These are phyloP conservation scores for Zelonia costaricensis DNA, from an alignment of 208 protist genomes.

Conservation along the genomic window DNA sequence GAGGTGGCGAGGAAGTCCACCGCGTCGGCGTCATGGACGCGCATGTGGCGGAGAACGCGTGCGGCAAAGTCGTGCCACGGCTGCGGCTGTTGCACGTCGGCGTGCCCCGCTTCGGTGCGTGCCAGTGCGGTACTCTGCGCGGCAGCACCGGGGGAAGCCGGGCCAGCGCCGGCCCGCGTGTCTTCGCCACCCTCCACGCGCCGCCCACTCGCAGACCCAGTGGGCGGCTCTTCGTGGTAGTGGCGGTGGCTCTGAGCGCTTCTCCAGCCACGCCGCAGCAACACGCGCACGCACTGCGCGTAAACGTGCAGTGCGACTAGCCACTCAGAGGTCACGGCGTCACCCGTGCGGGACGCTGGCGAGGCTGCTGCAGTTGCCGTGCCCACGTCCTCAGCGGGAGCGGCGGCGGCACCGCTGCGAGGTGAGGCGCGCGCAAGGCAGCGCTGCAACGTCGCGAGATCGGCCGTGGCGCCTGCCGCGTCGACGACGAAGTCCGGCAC, in stretches of 20 bases:
- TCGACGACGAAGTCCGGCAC: slow-evolving; percentile 31
- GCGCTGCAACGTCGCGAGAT: slow-evolving; percentile 18
- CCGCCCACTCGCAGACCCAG: too few relatives aligned
- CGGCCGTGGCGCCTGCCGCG: slow-evolving; percentile 23
- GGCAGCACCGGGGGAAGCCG: too few relatives aligned
- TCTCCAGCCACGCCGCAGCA: slow-evolving; percentile 18
- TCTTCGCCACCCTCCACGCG: too few relatives aligned
- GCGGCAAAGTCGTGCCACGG: slow-evolving; percentile 9
- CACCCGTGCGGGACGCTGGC: not conserved
- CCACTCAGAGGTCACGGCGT: not conserved
- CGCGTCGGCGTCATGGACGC: slow-evolving; percentile 4
- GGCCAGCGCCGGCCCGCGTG: too few relatives aligned
- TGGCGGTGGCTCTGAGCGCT: not conserved
- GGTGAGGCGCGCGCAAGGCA: slow-evolving; percentile 7
- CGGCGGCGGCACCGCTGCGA: too few relatives aligned
- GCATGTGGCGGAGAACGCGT: slow-evolving; percentile 12
- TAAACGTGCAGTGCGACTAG: slow-evolving; percentile 16
- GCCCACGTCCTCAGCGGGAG: too few relatives aligned
- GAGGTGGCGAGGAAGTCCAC: slow-evolving; percentile 3
- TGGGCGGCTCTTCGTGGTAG: too few relatives aligned
- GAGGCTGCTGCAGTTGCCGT: not conserved
- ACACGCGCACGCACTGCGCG: slow-evolving; percentile 23
- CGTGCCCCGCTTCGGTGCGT: too few relatives aligned
- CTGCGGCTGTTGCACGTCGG: not conserved
- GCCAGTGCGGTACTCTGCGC: too few relatives aligned